Evolutionary conservation across 768 basidiomycete genomes (phyloP), one percentile per base, ranked within the genome.

Genomic region (Macrolepiota dolichaula): DNA sequence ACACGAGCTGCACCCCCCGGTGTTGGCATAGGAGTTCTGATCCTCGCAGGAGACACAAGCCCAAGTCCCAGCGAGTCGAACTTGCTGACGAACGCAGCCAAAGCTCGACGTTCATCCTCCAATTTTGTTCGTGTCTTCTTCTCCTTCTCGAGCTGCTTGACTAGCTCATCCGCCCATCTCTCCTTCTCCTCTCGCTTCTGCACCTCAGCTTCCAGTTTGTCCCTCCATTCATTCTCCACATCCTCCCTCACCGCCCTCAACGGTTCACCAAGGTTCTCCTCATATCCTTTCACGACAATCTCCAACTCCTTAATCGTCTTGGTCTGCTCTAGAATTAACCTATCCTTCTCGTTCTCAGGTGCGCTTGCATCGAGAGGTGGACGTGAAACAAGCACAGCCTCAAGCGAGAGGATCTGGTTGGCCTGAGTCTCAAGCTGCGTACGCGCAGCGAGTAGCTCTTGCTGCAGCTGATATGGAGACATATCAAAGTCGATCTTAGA

Each of bases 401-500:
- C 91, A 2, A 96, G 81, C 0, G 92, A 90, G 1, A 94, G 79
- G 51, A 96, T 92, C 66, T 96, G 92, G 6, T 82, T 87, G 0
- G 87, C 82, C 67, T 96, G 94, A 0, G 89, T 84, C 46, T 94
- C 89, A 37, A 96, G 73, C 64, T 94, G 85, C 19, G 86, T 81
- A 27, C 90, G 83, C 1, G 92, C 86, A 0, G 86, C 79, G 17
- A 96, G 85, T 17, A 96, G 83, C 63, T 95, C 92, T 79, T 96
- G 91, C 76, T 95, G 93, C 0, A 96, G 80, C 77, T 94, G 88
- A 64, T 93, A 93, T 2, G 92, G 90, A 0, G 91, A 85, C 85
- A 91, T 86, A 69, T 94, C 91, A 66, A 94, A 96, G 71, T 96
- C 92, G 35, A 97, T 77, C 76, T 96, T 96, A 57, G 83, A 82